Percentiles rank a stretch among this genome's conserved stretches.
These are phyloP conservation scores for Lactifluus subvellereus DNA, from an alignment of 768 basidiomycete species.

Conservation along the genomic window DNA sequence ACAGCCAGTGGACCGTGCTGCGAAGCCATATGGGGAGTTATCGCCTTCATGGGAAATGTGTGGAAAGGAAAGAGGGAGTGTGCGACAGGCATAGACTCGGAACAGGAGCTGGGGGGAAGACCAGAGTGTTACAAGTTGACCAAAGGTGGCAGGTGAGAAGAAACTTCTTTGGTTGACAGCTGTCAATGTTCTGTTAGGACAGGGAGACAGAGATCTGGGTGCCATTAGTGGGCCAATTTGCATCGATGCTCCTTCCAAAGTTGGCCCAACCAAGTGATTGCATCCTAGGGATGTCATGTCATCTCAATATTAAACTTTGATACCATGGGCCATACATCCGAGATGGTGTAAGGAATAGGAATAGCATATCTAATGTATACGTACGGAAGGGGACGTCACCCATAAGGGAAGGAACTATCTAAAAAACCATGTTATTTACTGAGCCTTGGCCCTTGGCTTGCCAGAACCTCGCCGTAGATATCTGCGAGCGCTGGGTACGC, in stretches of 20 bases:
- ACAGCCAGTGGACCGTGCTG: background rate
- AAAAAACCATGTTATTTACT: constrained; percentile 7
- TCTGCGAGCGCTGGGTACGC: constrained; percentile 23
- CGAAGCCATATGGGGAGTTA: background rate
- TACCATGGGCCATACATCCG: background rate
- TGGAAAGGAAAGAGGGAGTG: background rate
- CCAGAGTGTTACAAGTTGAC: background rate
- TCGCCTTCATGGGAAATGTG: background rate
- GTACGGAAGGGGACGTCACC: background rate
- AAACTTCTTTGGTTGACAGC: constrained; percentile 7
- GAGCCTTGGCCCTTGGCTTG: constrained; percentile 16
- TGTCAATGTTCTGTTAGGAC: constrained; percentile 4
- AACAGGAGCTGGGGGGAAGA: background rate
- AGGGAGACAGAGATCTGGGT: background rate
- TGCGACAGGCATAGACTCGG: background rate
- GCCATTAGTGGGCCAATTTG: constrained; percentile 5
- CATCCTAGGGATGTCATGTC: background rate
- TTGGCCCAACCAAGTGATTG: background rate
- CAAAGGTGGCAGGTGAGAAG: constrained; percentile 8
- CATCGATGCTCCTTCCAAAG: constrained; percentile 1
- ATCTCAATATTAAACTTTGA: constrained; percentile 1
- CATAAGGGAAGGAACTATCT: background rate
- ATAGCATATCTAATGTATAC: background rate
- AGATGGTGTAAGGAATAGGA: background rate
- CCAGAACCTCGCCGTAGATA: constrained; percentile 17